Conservation (phyloP, 2,329 filamentous ascomycete species). For the Phialophora chinensis region DNA sequence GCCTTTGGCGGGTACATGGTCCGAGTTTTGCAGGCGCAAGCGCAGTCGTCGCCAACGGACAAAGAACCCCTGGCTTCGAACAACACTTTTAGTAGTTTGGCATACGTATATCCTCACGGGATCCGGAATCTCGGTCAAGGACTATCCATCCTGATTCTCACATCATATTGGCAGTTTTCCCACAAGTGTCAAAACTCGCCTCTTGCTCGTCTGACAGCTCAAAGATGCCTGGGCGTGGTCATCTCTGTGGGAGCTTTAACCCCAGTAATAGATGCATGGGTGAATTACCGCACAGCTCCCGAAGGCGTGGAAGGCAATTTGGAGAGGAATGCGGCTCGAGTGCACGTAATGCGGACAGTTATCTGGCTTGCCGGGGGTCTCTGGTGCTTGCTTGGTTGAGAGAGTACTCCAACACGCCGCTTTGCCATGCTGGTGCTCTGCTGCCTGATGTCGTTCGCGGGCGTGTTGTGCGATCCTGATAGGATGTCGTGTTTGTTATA, state of each 20-base stretch:
- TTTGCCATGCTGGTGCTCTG: not conserved
- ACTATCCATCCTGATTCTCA: constrained; percentile 27
- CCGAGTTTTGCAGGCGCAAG: not conserved
- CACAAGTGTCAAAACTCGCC: constrained; percentile 1
- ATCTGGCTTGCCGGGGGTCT: constrained; percentile 30
- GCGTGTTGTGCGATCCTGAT: not conserved
- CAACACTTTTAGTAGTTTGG: constrained; percentile 8
- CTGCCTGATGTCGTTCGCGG: not conserved
- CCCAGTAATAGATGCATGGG: constrained; percentile 27
- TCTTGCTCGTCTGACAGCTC: constrained; percentile 13
- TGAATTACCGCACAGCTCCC: constrained; percentile 21
- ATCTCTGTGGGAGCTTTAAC: constrained; percentile 26
- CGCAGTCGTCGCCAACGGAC: not conserved
- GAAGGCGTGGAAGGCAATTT: constrained; percentile 8
- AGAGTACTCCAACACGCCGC: not conserved
- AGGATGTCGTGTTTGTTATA: not conserved
- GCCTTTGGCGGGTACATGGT: constrained; percentile 28
- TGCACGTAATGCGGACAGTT: constrained; percentile 18
- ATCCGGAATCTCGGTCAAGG: constrained; percentile 32
- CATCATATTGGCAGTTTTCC: constrained; percentile 31
- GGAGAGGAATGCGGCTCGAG: constrained; percentile 23
- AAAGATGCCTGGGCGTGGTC: constrained; percentile 33
- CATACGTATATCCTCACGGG: constrained; percentile 31
- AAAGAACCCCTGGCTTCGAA: not conserved
- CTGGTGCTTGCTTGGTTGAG: constrained; percentile 28